Evolutionary conservation across 2,329 filamentous ascomycete genomes (phyloP), one percentile per base, ranked within the genome.

Genomic region (Aureobasidium sp.): DNA sequence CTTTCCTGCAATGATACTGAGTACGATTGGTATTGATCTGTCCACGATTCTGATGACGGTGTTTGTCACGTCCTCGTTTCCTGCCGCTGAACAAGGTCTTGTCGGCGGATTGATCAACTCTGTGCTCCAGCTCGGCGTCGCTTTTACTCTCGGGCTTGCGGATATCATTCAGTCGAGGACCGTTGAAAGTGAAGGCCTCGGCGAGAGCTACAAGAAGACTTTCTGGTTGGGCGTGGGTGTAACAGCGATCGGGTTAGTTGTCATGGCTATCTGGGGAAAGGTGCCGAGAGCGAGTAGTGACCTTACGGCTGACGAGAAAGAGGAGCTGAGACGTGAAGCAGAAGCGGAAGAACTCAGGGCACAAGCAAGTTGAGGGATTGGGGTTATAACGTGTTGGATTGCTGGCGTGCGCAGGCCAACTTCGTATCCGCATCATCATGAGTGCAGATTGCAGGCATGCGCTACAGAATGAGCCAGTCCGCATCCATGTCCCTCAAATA

Each of bases 31-130:
- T 22, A 85, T 91, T 64, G 89, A 93, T 68, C 84, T 91, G 61
- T 84, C 84, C 8, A 91, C 87, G 74, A 90, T 87, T 69, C 82
- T 91, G 1, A 83, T 85, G 27, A 91, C 88, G 68, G 82, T 92
- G 63, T 91, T 89, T 73, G 87, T 73, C 47, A 91, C 88, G 0
- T 91, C 88, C 0, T 83, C 82, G 12, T 78, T 91, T 65, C 87
- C 88, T 0, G 78, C 79, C 5, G 79, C 82, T 15, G 79, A 85
- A 53, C 89, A 92, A 70, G 88, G 87, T 0, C 77, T 90, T 0
- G 88, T 87, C 0, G 87, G 88, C 1, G 88, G 84, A 0, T 72
- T 91, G 51, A 85, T 89, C 68, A 90, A 88, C 74, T 85, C 83
- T 51, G 74, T 90, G 1, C 71, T 91, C 34, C 88, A 90, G 68